Evolutionary conservation across 192 early-diverging fungal species (phyloP), one percentile per base, ranked within the genome.

Genomic region (Gonapodya prolifera): DNA sequence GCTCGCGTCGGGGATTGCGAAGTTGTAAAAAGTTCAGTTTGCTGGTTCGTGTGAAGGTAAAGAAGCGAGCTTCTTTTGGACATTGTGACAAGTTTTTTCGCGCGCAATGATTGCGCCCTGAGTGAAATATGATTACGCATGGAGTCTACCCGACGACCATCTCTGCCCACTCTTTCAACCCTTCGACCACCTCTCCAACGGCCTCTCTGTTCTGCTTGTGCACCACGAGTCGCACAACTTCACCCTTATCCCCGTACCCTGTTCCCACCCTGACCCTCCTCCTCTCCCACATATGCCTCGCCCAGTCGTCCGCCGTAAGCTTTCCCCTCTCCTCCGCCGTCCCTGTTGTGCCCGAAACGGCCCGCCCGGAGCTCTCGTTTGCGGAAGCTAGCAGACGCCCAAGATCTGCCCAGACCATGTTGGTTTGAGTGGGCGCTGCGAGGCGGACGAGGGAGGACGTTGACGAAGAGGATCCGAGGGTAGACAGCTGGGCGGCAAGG

Each of bases 341-440:
- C 23, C 45, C 45, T 23, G 8, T 23, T 16, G 23, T 23, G 23
- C 45, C 45, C 8, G 45, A 16, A 8, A 23, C 16, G 2, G 32
- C 71, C 71, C 2, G 18, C 2, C 28, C 71, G 16, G 71, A 2
- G 31, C 2, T 8, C 28, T 73, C 31, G 28, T 73, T 73, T 8
- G 32, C 32, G 31, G 28, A 2, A 30, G 18, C 31, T 2, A 61
- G 45, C 45, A 61, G 23, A 8, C 2, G 29, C 8, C 32, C 71
- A 8, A 80, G 82, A 69, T 94, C 88, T 13, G 94, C 82, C 80
- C 91, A 91, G 28, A 97, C 86, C 92, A 97, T 97, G 83, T 96
- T 98, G 30, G 96, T 97, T 16, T 96, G 89, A 0, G 88, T 85
- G 30, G 90, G 90, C 1, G 90, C 45, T 8, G 45, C 45, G 8